Evolutionary conservation across 116 monocot species (phyloP), one percentile per base, ranked within the genome.

Genomic region (Zostera marina): DNA sequence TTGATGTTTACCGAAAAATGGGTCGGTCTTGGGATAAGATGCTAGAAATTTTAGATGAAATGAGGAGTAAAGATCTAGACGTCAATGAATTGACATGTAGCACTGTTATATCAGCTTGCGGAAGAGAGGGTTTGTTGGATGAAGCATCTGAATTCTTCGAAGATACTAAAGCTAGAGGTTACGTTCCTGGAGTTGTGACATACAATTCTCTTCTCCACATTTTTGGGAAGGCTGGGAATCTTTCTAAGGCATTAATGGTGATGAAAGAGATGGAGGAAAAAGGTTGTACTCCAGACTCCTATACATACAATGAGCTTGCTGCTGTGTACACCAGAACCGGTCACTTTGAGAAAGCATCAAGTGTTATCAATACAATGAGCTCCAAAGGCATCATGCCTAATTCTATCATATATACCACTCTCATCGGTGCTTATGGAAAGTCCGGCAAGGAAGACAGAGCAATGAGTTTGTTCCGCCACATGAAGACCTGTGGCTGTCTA

Each of bases 81-180:
- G 79, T 81, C 15, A 88, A 94, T 66, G 84, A 94, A 19, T 94
- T 94, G 70, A 94, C 93, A 25, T 79, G 73, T 58, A 98, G 86
- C 59, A 90, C 78, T 11, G 90, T 98, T 13, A 68, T 98, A 12
- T 68, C 98, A 1, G 89, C 98, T 40, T 98, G 82, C 41, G 82
- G 76, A 10, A 96, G 77, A 43, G 93, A 81, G 25, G 88, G 88
- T 5, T 62, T 94, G 69, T 57, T 84, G 17, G 75, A 84, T n/a
- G 88, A 94, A 63, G 93, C 93, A 2, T 24, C 21, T 11, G 67
- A 63, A 49, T 96, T 96, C 48, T 85, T 89, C 54, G 21, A 51
- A 9, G 56, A 64, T 7, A 42, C 83, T 54, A 85, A 80, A 45
- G 48, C 76, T 12, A 64, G 49, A 32, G 85, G 90, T 0, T 85